Conservation (phyloP, 1,284 basidiomycete species). For the Ceratobasidium sp. region DNA sequence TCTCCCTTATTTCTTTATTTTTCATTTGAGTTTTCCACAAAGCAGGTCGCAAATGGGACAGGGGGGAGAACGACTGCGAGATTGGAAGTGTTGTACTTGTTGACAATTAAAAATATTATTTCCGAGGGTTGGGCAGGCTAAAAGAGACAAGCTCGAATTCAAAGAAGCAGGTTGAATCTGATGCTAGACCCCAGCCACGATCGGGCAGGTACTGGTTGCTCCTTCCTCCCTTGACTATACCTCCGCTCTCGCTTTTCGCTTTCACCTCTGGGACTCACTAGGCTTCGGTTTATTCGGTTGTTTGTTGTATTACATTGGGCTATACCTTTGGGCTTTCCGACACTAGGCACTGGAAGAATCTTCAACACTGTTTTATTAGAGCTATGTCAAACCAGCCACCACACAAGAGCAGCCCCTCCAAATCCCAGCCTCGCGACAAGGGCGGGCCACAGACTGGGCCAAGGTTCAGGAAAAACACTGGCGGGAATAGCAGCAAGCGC, state of each 20-base stretch:
- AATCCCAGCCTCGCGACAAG: slow-evolving; percentile 31
- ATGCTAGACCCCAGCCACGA: slow-evolving; percentile 42
- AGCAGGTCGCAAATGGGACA: slow-evolving; percentile 13
- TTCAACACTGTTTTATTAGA: slow-evolving; percentile 25
- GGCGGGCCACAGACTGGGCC: slow-evolving; percentile 24
- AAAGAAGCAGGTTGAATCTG: slow-evolving; percentile 28
- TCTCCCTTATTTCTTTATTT: background rate
- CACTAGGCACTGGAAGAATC: background rate
- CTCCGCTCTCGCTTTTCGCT: slow-evolving; percentile 9
- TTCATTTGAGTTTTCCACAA: slow-evolving; percentile 1
- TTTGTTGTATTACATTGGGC: slow-evolving; percentile 26
- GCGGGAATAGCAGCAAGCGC: slow-evolving; percentile 17
- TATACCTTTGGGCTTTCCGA: slow-evolving; percentile 9
- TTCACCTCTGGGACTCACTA: slow-evolving; percentile 8
- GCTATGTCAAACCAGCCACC: slow-evolving; percentile 40
- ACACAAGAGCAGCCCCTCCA: slow-evolving; percentile 37
- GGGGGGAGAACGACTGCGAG: background rate
- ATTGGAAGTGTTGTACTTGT: slow-evolving; percentile 29
- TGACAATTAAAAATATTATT: slow-evolving; percentile 26
- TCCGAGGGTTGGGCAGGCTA: slow-evolving; percentile 9
- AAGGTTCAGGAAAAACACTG: slow-evolving; percentile 39
- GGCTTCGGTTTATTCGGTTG: slow-evolving; percentile 22
- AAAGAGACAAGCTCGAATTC: slow-evolving; percentile 4
- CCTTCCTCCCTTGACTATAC: slow-evolving; percentile 14
- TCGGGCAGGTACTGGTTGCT: slow-evolving; percentile 31